These are phyloP conservation scores for Aspergillus diversus DNA, from an alignment of 495 filamentous ascomycete genomes.

Conservation along the genomic window DNA sequence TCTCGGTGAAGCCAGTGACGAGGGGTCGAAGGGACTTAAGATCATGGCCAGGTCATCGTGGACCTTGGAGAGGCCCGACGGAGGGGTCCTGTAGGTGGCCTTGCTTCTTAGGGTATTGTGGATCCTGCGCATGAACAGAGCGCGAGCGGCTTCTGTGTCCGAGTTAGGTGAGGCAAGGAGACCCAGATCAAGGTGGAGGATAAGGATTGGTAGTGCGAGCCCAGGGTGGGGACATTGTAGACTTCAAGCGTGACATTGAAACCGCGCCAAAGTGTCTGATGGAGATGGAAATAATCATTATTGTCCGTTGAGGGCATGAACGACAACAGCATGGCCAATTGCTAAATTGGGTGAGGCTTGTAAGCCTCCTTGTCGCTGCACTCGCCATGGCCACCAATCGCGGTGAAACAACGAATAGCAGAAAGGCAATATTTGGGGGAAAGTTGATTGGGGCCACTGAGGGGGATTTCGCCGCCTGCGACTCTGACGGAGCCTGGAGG, in stretches of 20 bases:
- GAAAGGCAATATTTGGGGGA: conserved; percentile 13
- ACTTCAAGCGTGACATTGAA: conserved; percentile 19
- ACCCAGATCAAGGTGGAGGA: conserved; percentile 22
- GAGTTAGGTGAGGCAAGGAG: conserved; percentile 30
- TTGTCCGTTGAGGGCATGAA: background rate
- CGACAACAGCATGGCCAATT: background rate
- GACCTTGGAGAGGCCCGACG: conserved; percentile 28
- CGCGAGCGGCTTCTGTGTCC: conserved; percentile 23
- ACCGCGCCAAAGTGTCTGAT: conserved; percentile 10
- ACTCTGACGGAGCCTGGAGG: conserved; percentile 6
- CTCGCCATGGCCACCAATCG: conserved; percentile 21
- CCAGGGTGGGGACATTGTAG: conserved; percentile 16
- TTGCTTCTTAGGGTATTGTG: conserved; percentile 30
- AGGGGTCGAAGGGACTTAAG: conserved; percentile 22
- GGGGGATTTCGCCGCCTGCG: conserved; percentile 18
- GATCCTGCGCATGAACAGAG: conserved; percentile 25
- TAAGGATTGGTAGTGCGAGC: conserved; percentile 21
- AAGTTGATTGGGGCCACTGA: conserved; percentile 23
- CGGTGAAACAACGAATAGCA: conserved; percentile 22
- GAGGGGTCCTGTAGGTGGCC: conserved; percentile 29
- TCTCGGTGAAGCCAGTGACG: conserved; percentile 35
- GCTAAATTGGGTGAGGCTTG: background rate
- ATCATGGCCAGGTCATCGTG: conserved; percentile 45
- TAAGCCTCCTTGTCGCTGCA: background rate
- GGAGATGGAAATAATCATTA: background rate